Evolutionary conservation across 2,329 filamentous ascomycete species (phyloP).

Genomic region (Aspergillus pseudoglaucus): DNA sequence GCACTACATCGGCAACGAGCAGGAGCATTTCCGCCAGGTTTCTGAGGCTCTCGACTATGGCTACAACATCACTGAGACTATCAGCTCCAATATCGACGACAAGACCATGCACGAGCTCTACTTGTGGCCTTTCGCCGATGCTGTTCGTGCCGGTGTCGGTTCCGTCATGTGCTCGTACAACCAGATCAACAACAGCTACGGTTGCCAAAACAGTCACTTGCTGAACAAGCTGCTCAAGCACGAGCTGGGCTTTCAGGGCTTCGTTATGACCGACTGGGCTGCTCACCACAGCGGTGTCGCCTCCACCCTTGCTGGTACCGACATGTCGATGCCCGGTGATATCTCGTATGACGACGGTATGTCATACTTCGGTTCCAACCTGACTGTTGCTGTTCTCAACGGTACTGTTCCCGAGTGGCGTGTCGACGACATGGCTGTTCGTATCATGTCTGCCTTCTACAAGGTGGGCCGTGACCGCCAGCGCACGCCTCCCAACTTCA

Average conservation of each 20-base stretch:
- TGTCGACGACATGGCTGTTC: constrained; percentile 84
- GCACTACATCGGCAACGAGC: constrained; percentile 68
- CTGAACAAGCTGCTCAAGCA: constrained; percentile 60
- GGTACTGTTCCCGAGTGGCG: constrained; percentile 83
- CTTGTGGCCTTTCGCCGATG: constrained; percentile 63
- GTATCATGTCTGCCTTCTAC: constrained; percentile 64
- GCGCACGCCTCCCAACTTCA: constrained; percentile 66
- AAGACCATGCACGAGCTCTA: constrained; percentile 59
- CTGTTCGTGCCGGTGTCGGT: constrained; percentile 59
- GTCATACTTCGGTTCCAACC: constrained; percentile 77
- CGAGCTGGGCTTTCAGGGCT: constrained; percentile 71
- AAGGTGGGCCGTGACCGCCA: constrained; percentile 52
- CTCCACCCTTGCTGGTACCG: constrained; percentile 61
- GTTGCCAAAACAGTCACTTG: constrained; percentile 57
- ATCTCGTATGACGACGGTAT: constrained; percentile 65
- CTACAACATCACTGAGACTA: constrained; percentile 55
- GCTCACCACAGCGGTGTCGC: constrained; percentile 67
- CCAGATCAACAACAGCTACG: constrained; percentile 62
- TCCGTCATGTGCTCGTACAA: constrained; percentile 69
- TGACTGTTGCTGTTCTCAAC: constrained; percentile 82
- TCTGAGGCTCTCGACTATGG: constrained; percentile 54
- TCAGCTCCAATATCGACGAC: constrained; percentile 58
- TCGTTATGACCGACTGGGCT: constrained; percentile 66
- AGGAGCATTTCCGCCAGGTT: constrained; percentile 63
- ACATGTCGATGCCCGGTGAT: constrained; percentile 84